Evolutionary conservation across 1,284 basidiomycete species (phyloP), one percentile per base, ranked within the genome.

Genomic region (Cutaneotrichosporon sp.): DNA sequence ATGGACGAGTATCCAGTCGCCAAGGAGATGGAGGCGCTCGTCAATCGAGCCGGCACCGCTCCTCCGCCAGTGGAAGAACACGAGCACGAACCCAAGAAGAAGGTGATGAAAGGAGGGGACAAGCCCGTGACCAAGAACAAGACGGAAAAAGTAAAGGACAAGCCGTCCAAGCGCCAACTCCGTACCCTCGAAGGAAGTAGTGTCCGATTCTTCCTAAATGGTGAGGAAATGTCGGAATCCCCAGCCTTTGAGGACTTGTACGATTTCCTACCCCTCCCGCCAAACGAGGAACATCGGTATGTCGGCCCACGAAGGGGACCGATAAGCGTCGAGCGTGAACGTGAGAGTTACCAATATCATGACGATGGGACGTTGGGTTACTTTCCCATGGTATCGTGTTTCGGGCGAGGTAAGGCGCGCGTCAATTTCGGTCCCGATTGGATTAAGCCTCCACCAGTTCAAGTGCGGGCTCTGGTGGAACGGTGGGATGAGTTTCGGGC

Each of bases 311-410:
- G 55, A 5, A 50, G 58, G 9, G 46, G 72, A 0, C 55, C 61
- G 1, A 63, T 53, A n/a, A 46, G 52, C 56, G 34, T 58, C 21
- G 84, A 11, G 83, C 84, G 62, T 84, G 62, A 84, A 57, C 69
- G 72, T 38, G 68, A 70, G 32, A 64, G 69, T 32, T 71, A 72
- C 85, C 64, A 62, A 40, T 63, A 60, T 69, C 84, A 92, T 75
- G 95, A 99, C 79, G 97, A 99, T 77, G 97, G 97, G 11, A 89
- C 89, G 21, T 81, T 97, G 7, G 97, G 97, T 0, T 99, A 99
- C 80, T 99, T 94, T 75, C 92, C 95, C 0, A 89, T 97, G 81
- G 87, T 97, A 59, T 97, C 92, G 4, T 84, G 96, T 49, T 99
- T 93, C 82, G 95, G 94, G 67, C 89, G 90, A 61, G 97, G 92